phyloP scores from a whole-genome alignment of 1,284 basidiomycete genomes.

The Mycena sp. region DNA sequence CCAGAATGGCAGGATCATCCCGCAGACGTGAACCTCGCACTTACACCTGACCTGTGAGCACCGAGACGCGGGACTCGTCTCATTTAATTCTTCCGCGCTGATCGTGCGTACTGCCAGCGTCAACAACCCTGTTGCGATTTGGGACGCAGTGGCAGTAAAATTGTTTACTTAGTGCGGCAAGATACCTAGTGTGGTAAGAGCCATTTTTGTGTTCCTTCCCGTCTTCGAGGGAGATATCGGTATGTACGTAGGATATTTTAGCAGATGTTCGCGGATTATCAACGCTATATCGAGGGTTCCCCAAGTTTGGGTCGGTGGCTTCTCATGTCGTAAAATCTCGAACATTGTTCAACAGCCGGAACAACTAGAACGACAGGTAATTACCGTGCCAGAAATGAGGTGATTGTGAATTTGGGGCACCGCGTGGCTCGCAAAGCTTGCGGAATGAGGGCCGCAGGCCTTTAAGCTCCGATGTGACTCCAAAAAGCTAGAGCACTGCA shows the following conservation, averaged over 20 bases:
- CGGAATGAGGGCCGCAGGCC: too few species aligned
- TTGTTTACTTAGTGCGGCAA: not conserved
- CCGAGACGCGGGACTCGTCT: too few species aligned
- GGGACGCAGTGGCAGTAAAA: conserved; percentile 20
- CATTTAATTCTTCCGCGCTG: not conserved
- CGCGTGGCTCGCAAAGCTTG: not conserved
- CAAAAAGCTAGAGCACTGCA: too few species aligned
- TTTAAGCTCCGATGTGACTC: too few species aligned
- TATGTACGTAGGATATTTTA: not conserved
- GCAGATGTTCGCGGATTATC: conserved; percentile 14
- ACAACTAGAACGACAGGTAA: not conserved
- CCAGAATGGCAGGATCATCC: conserved; percentile 61
- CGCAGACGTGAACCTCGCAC: conserved; percentile 59
- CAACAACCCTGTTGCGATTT: conserved; percentile 33
- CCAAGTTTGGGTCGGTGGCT: not conserved
- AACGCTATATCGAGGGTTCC: conserved; percentile 13
- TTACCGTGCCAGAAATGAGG: not conserved
- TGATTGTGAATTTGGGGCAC: too few species aligned
- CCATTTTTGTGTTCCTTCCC: not conserved
- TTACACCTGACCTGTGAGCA: conserved; percentile 42
- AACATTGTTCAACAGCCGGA: conserved; percentile 7
- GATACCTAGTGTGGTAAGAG: not conserved
- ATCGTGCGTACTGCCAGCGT: conserved; percentile 14
- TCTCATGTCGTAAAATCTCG: not conserved
- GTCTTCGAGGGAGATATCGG: not conserved